Base-by-base conservation (phyloP, 2,329 filamentous ascomycete genomes). In the Mollisia scopiformis region DNA sequence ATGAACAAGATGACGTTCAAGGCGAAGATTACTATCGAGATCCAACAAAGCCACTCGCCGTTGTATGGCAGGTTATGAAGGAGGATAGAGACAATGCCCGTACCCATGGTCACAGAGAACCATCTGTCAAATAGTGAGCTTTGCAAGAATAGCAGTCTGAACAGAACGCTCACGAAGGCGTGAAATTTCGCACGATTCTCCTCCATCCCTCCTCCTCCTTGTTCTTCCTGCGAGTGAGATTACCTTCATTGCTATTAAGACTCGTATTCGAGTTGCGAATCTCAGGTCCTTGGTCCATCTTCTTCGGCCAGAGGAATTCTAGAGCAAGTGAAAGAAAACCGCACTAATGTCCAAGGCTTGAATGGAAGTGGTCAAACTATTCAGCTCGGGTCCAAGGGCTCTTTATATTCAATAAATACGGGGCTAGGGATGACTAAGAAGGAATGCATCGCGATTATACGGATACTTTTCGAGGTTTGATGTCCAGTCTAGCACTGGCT, bases 91-190 rank as follows among this genome's bases (percentile, higher is more conserved):
- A 88, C 84, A 39, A 91, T 84, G 21, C 88, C 88, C 0, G 88
- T 91, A 28, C 88, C 88, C 87, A 91, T 87, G 46, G 79, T 85
- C 31, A 82, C 79, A 2, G 81, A 77, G 69, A 86, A 87, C 84
- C 85, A 87, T 71, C 82, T 78, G 39, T 16, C 7, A 14, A 4
- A 25, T 16, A 25, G 21, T 23, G n/a, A 49, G 46, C 25, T 28
- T 49, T 16, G n/a, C 10, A 31, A 1, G 13, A 21, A 21, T 33
- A 10, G 3, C 21, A n/a, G 14, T 2, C 11, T 28, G 46, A 25
- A 11, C 14, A 13, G 60, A 91, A n/a, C 37, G 25, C 80, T 69
- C 71, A 83, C 80, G 81, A 83, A 37, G 82, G 82, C 25, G 79
- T 83, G 66, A 84, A 84, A 66, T 84, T 81, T 59, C 79, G 77